Conservation (phyloP, 2,329 filamentous ascomycete genomes). For the Mollisiaceae sp. region DNA sequence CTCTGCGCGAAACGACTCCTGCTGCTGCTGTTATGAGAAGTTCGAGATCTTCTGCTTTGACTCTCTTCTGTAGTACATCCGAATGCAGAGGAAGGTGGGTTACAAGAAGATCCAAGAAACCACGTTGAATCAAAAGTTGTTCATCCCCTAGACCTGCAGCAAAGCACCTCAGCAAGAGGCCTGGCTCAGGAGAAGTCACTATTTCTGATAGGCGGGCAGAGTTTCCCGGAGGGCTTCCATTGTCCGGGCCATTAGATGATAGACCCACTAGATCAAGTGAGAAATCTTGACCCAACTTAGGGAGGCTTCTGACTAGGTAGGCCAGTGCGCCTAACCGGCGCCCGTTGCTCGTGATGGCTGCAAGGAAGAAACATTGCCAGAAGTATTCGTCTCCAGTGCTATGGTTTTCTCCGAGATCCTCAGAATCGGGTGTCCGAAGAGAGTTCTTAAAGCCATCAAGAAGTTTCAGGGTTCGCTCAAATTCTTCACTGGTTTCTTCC, state of each 20-base stretch:
- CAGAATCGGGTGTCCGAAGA: conserved; percentile 60
- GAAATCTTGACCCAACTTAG: conserved; percentile 63
- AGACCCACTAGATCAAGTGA: conserved; percentile 40
- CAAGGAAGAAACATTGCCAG: conserved; percentile 97
- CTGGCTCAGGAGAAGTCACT: conserved; percentile 89
- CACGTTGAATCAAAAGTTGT: conserved; percentile 89
- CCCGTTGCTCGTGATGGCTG: conserved; percentile 86
- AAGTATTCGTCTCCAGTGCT: conserved; percentile 82
- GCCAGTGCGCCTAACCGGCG: conserved; percentile 86
- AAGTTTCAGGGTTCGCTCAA: conserved; percentile 82
- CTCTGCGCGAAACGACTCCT: conserved; percentile 85
- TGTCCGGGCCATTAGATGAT: conserved; percentile 38
- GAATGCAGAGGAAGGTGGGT: conserved; percentile 88
- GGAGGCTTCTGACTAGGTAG: conserved; percentile 80
- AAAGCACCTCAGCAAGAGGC: conserved; percentile 88
- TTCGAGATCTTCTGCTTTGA: conserved; percentile 78
- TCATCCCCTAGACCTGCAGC: conserved; percentile 86
- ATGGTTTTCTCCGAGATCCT: conserved; percentile 57
- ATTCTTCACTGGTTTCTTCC: conserved; percentile 96
- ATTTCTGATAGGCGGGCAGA: conserved; percentile 61
- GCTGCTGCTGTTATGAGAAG: conserved; percentile 80
- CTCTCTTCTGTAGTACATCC: conserved; percentile 74
- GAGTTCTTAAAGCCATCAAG: conserved; percentile 77
- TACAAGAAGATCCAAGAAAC: conserved; percentile 91
- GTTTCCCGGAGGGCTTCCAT: conserved; percentile 47